These are phyloP conservation scores for Coniosporium apollinis DNA, from an alignment of 495 filamentous ascomycete species.

Conservation along the genomic window DNA sequence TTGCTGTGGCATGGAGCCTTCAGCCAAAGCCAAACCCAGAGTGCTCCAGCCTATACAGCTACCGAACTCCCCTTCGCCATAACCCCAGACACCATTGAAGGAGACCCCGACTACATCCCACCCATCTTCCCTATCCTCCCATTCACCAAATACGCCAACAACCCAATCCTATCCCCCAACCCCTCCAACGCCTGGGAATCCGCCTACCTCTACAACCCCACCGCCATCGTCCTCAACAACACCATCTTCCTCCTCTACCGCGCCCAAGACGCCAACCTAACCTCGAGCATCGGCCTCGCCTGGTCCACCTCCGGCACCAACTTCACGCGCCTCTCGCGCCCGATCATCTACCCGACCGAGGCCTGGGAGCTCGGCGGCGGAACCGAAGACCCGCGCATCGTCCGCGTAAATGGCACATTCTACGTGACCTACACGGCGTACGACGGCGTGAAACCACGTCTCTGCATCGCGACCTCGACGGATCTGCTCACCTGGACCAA, in stretches of 20 bases:
- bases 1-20: no score
- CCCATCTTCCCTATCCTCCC: conserved; percentile 5
- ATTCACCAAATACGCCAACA: conserved; percentile 4
- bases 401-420: conserved; percentile 16
- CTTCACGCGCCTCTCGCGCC: conserved; percentile 4
- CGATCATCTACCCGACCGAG: conserved; percentile 6
- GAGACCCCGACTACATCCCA: conserved; percentile 4
- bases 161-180: conserved; percentile 6
- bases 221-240: conserved; percentile 6
- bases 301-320: conserved; percentile 6
- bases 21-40: no score
- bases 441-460: conserved; percentile 6
- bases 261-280: conserved; percentile 3
- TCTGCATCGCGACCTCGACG: conserved; percentile 15
- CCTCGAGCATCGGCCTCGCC: conserved; percentile 4
- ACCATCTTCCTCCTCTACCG: conserved; percentile 7
- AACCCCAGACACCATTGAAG: not conserved
- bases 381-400: conserved; percentile 8
- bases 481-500: conserved; percentile 14
- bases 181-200: conserved; percentile 4
- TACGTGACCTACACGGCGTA: conserved; percentile 18
- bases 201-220: conserved; percentile 6
- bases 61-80: no score
- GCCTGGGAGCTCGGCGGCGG: conserved; percentile 2
- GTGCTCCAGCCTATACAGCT: no score